Evolutionary conservation across 2,329 filamentous ascomycete species (phyloP), one percentile per base, ranked within the genome.

Genomic region (Trematosphaeria pertusa): DNA sequence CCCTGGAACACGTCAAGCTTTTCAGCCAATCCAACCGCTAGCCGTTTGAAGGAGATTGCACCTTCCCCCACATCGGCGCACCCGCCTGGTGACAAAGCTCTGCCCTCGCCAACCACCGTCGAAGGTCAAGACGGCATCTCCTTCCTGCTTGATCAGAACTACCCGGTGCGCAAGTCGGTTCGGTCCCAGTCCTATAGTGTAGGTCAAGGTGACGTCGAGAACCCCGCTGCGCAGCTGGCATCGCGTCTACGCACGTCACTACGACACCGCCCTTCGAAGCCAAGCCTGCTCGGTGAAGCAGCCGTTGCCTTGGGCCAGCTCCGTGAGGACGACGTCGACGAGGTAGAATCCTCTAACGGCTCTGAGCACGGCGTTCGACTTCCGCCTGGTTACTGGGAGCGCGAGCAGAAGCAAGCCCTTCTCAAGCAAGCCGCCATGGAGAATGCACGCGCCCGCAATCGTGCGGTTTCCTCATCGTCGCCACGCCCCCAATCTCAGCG

Each of bases 181-280:
- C 87, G 94, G 33, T 99, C 94, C 5, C 91, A 97, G 71, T 97
- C 94, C 4, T 97, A 97, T 72, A 97, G 93, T 0, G 93, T 96
- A 37, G 92, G 92, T 4, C 92, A 97, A 68, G 78, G 91, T 50
- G 91, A 96, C 42, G 82, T 64, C 21, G 68, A 71, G 30, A 60
- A 56, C 32, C 64, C 61, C 3, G 72, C 81, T 3, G 73, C 80
- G 17, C 69, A 83, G 32, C 70, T 77, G 10, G 76, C 79, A n/a
- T 78, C 83, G 37, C 73, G 78, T 37, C 78, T 38, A 64, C 76
- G 26, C 59, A 48, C 78, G 2, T 57, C 56, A 24, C 52, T 95
- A 22, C 89, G 93, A 60, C 88, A 94, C 67, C 84, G 91, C 26
- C 88, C 89, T 4, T 95, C 91, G 11, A 84, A 87, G 40, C 87